These are phyloP conservation scores for Acanthamoeba lenticulata DNA, from an alignment of 208 protist genomes.

Conservation along the genomic window DNA sequence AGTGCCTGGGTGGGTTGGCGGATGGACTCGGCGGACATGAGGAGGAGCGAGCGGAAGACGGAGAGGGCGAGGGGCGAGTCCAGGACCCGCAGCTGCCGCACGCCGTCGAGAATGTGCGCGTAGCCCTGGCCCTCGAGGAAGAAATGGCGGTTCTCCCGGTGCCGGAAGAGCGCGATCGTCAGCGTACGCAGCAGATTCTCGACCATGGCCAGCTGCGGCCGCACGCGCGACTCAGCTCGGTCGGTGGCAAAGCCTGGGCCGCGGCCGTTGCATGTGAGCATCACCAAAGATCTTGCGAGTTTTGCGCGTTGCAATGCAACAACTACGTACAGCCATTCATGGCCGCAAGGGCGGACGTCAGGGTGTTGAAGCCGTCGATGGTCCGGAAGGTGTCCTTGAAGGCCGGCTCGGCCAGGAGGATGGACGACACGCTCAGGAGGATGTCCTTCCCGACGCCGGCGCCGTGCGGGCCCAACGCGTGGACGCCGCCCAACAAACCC, in stretches of 20 bases:
- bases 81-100: neutral
- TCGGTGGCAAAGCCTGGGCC: neutral
- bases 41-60: constrained; percentile 5
- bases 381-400: constrained; percentile 44
- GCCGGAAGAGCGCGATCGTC: neutral
- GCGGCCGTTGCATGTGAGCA: neutral
- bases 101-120: neutral
- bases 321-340: constrained; percentile 19
- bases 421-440: constrained; percentile 17
- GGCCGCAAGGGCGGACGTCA: neutral
- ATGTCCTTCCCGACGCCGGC: neutral
- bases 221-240: neutral
- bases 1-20: no score
- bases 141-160: constrained; percentile 17
- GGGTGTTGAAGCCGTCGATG: neutral
- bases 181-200: neutral
- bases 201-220: neutral
- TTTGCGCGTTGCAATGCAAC: no score
- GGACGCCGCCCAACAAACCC: neutral
- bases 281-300: neutral
- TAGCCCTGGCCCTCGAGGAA: constrained; percentile 54
- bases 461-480: neutral
- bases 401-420: neutral
- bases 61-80: neutral
- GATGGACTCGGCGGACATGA: neutral